Base-by-base conservation (phyloP, 2,329 filamentous ascomycete genomes). In the Paecilomyces formosus region DNA sequence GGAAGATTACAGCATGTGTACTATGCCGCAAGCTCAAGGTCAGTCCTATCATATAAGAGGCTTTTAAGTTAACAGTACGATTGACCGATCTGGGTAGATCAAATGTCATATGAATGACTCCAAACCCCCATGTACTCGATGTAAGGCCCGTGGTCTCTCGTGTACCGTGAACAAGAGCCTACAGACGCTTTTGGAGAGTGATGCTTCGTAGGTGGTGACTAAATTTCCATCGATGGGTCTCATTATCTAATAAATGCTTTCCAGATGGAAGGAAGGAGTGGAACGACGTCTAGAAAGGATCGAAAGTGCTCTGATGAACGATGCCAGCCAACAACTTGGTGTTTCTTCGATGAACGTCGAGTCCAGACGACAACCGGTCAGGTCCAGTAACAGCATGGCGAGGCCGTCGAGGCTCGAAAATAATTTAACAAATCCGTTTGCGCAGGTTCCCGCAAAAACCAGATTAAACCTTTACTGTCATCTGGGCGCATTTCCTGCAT, bases 21-120 rank as follows among this genome's bases (percentile, higher is more conserved):
- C 64, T 68, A 21, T 71, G 68, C 56, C 65, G 68, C 8, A 71
- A 70, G 52, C 66, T 69, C 50, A 68, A 68, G 58, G 65, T 67
- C 53, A 35, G 9, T 6, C 3, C 7, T 18, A 21, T 33, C 24
- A n/a, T 24, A 3, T 39, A 4, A 13, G 13, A 13, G 53, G 1
- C 53, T 13, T 13, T 54, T 3, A 31, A 28, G 53, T 54, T 33
- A 35, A 9, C 1, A 35, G n/a, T 26, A 26, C 24, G 24, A 26
- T 26, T 26, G 24, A 26, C 24, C 2, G 15, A 45, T 55, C 9
- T 39, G 53, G 26, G 33, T 33, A 58, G 57, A 55, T 58, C 35
- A 58, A 56, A 58, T 58, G 57, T 28, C 53, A 39, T 49, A 55
- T 60, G 58, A 24, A 50, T 33, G 54, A 57, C 15, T 51, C 22